These are phyloP conservation scores for Pelargonium australe DNA, from an alignment of 441 rosid genomes.

Conservation along the genomic window DNA sequence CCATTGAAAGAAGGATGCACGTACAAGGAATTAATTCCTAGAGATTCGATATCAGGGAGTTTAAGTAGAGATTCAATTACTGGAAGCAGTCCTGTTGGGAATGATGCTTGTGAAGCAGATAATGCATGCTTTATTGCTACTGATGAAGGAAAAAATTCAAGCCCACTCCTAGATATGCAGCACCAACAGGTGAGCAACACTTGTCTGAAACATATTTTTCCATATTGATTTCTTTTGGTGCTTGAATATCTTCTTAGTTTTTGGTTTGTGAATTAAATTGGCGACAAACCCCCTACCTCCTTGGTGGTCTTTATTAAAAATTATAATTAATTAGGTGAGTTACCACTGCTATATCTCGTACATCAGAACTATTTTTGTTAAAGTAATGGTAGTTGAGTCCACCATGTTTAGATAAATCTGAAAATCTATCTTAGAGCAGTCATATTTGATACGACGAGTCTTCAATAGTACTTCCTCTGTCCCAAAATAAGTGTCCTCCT, in stretches of 20 bases:
- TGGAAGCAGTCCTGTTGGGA: slow-evolving; percentile 18
- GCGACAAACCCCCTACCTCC: too few species aligned
- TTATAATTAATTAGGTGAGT: background rate
- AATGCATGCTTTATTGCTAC: slow-evolving; percentile 21
- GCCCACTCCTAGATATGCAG: slow-evolving; percentile 20
- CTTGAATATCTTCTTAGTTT: background rate
- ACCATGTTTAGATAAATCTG: background rate
- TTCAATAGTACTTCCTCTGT: too few species aligned
- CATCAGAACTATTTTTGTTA: slow-evolving; percentile 1
- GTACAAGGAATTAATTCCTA: slow-evolving; percentile 21
- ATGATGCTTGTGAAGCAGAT: slow-evolving; percentile 25
- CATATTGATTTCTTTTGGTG: slow-evolving; percentile 8
- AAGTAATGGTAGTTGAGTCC: background rate
- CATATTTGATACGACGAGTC: background rate
- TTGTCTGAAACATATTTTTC: slow-evolving; percentile 10
- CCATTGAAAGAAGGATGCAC: slow-evolving; percentile 24
- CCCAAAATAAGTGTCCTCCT: too few species aligned
- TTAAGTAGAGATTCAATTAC: slow-evolving; percentile 14
- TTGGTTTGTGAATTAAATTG: background rate
- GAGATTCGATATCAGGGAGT: slow-evolving; percentile 17
- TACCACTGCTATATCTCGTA: background rate
- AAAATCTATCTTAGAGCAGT: background rate
- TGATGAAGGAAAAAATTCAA: slow-evolving; percentile 24
- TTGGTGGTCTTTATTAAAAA: too few species aligned
- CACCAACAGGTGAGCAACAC: slow-evolving; percentile 36